These are phyloP conservation scores for Earliella scabrosa DNA, from an alignment of 1,284 basidiomycete genomes.

Conservation along the genomic window DNA sequence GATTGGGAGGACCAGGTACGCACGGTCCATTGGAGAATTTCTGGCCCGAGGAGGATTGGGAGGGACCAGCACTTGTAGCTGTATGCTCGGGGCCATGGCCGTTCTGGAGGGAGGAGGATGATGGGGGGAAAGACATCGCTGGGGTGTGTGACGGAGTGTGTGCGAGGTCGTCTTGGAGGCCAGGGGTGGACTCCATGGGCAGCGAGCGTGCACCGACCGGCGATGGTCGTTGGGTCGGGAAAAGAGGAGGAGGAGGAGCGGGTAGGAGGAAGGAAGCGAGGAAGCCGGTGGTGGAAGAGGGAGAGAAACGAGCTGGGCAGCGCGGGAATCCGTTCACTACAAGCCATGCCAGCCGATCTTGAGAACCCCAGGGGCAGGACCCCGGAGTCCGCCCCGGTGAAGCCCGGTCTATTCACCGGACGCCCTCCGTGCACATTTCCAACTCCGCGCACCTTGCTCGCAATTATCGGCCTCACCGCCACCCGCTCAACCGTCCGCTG, in stretches of 20 bases:
- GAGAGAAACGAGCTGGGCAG: background rate
- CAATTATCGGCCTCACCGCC: constrained; percentile 1
- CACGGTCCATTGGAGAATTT: constrained; percentile 38
- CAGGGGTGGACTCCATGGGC: constrained; percentile 19
- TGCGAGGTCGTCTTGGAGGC: constrained; percentile 12
- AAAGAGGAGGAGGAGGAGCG: background rate
- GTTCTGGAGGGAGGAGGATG: constrained; percentile 19
- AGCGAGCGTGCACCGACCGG: background rate
- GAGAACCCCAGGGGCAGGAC: constrained; percentile 17
- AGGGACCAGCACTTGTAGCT: background rate
- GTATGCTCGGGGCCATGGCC: constrained; percentile 6
- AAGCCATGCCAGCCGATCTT: constrained; percentile 20
- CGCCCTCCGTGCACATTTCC: background rate
- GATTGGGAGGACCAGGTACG: constrained; percentile 22
- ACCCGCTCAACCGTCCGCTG: background rate
- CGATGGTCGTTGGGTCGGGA: background rate
- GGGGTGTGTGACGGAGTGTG: constrained; percentile 17
- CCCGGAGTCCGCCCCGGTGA: constrained; percentile 11
- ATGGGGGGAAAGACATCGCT: constrained; percentile 13
- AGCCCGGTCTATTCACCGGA: background rate
- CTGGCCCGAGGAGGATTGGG: constrained; percentile 4
- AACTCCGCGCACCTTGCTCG: background rate
- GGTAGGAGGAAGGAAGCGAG: constrained; percentile 1
- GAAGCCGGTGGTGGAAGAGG: background rate
- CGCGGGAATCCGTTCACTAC: constrained; percentile 13